Evolutionary conservation across 805 yeast species (phyloP).

Genomic region (Sugiyamaella floridensis): DNA sequence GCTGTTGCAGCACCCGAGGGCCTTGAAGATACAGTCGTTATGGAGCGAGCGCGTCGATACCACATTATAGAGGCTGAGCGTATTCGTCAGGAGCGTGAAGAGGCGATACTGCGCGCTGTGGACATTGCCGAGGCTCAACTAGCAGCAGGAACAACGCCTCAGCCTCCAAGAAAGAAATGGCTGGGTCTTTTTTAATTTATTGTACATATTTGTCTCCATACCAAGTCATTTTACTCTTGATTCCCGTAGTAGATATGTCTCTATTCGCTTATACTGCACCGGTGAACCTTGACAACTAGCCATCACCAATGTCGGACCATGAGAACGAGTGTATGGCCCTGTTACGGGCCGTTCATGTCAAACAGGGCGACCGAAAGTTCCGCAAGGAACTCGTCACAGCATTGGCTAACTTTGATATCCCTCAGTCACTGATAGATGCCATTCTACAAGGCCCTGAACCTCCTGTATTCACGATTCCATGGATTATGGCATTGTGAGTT

Average conservation of each 20-base stretch:
- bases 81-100: slow-evolving; percentile 62
- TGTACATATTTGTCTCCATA: neutral
- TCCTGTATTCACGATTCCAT: slow-evolving; percentile 1
- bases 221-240: too few relatives aligned
- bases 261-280: too few relatives aligned
- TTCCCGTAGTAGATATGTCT: too few relatives aligned
- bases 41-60: slow-evolving; percentile 62
- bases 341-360: neutral
- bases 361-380: neutral
- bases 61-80: slow-evolving; percentile 73
- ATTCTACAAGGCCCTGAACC: neutral
- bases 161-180: neutral
- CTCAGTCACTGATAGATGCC: neutral
- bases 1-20: slow-evolving; percentile 10
- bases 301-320: neutral
- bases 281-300: neutral
- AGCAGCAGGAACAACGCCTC: slow-evolving; percentile 1
- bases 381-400: neutral
- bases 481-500: slow-evolving; percentile 4
- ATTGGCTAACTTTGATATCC: neutral
- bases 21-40: slow-evolving; percentile 12
- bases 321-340: neutral
- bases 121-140: slow-evolving; percentile 36
- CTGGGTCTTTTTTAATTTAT: slow-evolving; percentile 2
- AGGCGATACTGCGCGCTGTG: slow-evolving; percentile 39